Evolutionary conservation across 2,329 filamentous ascomycete species (phyloP).

Genomic region (Penicillium sclerotiorum): DNA sequence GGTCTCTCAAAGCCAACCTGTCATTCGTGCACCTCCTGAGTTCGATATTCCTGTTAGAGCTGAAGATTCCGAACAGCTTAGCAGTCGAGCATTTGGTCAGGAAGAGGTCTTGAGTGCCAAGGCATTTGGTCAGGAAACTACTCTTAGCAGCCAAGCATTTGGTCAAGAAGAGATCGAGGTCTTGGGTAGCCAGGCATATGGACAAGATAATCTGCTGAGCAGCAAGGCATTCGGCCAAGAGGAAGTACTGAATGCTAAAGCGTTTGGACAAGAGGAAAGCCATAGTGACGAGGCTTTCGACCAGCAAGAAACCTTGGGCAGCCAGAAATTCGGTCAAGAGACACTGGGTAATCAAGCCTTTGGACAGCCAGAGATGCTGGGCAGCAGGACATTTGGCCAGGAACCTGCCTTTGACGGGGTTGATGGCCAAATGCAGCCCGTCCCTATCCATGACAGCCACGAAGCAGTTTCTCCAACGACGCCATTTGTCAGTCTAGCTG

Average conservation of each 20-base stretch:
- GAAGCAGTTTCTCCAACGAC: slow-evolving; percentile 25
- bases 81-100: slow-evolving; percentile 15
- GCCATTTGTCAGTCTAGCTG: slow-evolving; percentile 52
- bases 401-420: slow-evolving; percentile 9
- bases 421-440: slow-evolving; percentile 8
- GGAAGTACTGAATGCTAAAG: slow-evolving; percentile 9
- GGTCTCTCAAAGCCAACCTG: slow-evolving; percentile 38
- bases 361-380: not conserved
- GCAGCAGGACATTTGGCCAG: slow-evolving; percentile 4
- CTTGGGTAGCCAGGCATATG: not conserved
- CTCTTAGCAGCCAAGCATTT: slow-evolving; percentile 1
- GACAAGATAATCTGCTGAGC: not conserved
- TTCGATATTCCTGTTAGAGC: slow-evolving; percentile 15
- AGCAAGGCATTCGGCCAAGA: slow-evolving; percentile 1
- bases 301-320: not conserved
- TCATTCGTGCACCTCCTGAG: slow-evolving; percentile 30
- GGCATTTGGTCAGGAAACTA: slow-evolving; percentile 5
- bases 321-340: not conserved
- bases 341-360: not conserved
- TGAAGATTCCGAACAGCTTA: slow-evolving; percentile 9
- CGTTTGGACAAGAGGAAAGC: slow-evolving; percentile 1
- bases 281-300: not conserved
- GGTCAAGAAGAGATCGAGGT: not conserved
- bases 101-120: slow-evolving; percentile 6
- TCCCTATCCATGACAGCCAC: slow-evolving; percentile 26